A percentile compares a stretch with the other conserved stretches of the same genome.
phyloP scores from a whole-genome alignment of 352 stramenopile species.

The Phytophthora parvispora region DNA sequence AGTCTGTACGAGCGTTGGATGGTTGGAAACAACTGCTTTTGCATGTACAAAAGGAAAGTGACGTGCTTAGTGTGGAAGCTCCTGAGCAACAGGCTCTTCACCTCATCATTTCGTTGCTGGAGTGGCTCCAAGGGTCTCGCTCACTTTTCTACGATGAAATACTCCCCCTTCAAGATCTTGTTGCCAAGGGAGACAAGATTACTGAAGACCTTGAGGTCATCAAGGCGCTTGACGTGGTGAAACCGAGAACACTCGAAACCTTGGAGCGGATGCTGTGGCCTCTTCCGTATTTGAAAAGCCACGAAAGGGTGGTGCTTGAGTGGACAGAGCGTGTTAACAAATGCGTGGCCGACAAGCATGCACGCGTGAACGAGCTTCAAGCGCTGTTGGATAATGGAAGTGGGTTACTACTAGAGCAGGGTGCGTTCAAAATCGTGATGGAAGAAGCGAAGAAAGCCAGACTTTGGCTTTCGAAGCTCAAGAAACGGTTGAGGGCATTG shows the following conservation, averaged over 20 bases:
- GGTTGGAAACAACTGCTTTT: conserved; percentile 75
- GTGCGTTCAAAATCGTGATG: conserved; percentile 81
- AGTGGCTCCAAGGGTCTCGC: conserved; percentile 81
- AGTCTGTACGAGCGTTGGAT: conserved; percentile 80
- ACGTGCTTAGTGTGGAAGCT: conserved; percentile 72
- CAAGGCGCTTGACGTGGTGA: conserved; percentile 26
- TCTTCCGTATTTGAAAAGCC: conserved; percentile 69
- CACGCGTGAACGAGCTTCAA: conserved; percentile 64
- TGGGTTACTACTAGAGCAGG: conserved; percentile 73
- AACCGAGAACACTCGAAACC: conserved; percentile 42
- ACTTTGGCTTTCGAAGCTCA: conserved; percentile 86
- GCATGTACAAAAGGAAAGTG: conserved; percentile 64
- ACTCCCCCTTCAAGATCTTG: conserved; percentile 71
- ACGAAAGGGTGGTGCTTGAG: conserved; percentile 71
- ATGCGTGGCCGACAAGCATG: conserved; percentile 73
- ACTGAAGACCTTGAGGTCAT: conserved; percentile 39
- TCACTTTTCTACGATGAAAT: conserved; percentile 87
- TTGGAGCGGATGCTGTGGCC: conserved; percentile 78
- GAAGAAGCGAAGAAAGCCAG: conserved; percentile 87
- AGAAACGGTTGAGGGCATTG: conserved; percentile 83
- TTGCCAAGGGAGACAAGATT: conserved; percentile 58
- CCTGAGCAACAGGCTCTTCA: conserved; percentile 64
- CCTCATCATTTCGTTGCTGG: conserved; percentile 68
- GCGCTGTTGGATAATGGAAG: conserved; percentile 65
- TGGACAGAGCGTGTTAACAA: conserved; percentile 71